Evolutionary conservation across 2,329 filamentous ascomycete genomes (phyloP).

Genomic region (Nectriaceae sp.): DNA sequence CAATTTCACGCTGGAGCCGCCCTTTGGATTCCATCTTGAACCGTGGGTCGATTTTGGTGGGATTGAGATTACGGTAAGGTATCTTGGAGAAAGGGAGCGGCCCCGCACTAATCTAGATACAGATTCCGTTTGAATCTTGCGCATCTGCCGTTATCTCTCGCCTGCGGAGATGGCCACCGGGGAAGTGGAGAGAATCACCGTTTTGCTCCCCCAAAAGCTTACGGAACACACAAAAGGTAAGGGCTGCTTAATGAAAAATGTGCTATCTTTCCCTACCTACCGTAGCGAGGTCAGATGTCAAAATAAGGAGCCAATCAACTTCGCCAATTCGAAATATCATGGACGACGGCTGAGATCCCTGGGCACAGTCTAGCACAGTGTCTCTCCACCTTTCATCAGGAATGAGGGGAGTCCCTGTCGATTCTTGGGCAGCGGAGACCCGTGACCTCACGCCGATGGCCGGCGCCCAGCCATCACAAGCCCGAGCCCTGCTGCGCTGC

Average conservation of each 20-base stretch:
- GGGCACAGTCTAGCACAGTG: background rate
- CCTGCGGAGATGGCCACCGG: background rate
- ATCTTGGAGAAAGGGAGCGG: background rate
- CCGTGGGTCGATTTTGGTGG: background rate
- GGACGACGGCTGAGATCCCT: background rate
- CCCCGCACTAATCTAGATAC: conserved; percentile 1
- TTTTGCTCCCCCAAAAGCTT: no score
- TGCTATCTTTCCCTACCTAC: no score
- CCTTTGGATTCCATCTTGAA: background rate
- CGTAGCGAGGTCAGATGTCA: no score
- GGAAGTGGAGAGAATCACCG: no score
- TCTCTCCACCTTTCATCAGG: no score
- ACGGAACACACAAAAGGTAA: no score
- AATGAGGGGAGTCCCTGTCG: conserved; percentile 5
- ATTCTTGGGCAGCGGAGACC: conserved; percentile 2
- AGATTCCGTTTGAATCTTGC: background rate
- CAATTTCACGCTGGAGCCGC: no score
- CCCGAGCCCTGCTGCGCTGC: background rate
- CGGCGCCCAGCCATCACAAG: background rate
- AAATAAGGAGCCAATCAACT: conserved; percentile 27
- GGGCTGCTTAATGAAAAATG: no score
- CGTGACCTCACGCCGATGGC: background rate
- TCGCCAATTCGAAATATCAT: conserved; percentile 19
- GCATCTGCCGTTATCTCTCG: background rate
- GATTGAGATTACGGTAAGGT: background rate